A percentile compares a stretch with the other conserved stretches of the same genome.
These are phyloP conservation scores for Metschnikowia lunata DNA, from an alignment of 805 yeast species.

Conservation along the genomic window DNA sequence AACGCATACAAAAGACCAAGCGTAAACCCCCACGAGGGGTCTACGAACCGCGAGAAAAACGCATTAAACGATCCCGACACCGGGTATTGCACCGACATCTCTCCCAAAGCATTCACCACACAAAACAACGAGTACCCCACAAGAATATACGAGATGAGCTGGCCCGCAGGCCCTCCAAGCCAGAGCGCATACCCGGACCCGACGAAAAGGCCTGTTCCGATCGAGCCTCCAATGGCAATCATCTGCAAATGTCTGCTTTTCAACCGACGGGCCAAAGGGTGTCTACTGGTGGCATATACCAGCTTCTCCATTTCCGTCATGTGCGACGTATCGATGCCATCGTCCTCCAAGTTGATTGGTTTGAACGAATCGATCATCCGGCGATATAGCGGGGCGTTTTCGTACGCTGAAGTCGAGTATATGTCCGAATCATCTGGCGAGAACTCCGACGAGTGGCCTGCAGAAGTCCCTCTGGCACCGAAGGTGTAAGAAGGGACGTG, in stretches of 20 bases:
- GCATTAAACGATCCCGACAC: conserved; percentile 21
- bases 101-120: conserved; percentile 21
- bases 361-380: conserved; percentile 35
- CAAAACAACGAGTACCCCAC: conserved; percentile 19
- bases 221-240: conserved; percentile 82
- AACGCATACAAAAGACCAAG: conserved; percentile 22
- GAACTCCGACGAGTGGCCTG: conserved; percentile 1
- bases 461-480: conserved; percentile 1
- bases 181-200: conserved; percentile 19
- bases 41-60: conserved; percentile 19
- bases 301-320: conserved; percentile 39
- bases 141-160: conserved; percentile 18
- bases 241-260: conserved; percentile 58
- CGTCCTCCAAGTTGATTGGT: conserved; percentile 34
- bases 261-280: conserved; percentile 43
- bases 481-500: conserved; percentile 1
- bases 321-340: conserved; percentile 36
- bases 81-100: conserved; percentile 21
- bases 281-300: conserved; percentile 36
- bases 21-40: conserved; percentile 23
- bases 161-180: conserved; percentile 20
- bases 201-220: conserved; percentile 63
- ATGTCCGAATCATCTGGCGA: not conserved
- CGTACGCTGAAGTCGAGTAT: conserved; percentile 1
- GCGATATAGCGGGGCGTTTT: conserved; percentile 14